Percentiles rank a stretch among this genome's conserved stretches.
phyloP scores from a whole-genome alignment of 2,329 filamentous ascomycete species.

The Rhinocladiella similis region DNA sequence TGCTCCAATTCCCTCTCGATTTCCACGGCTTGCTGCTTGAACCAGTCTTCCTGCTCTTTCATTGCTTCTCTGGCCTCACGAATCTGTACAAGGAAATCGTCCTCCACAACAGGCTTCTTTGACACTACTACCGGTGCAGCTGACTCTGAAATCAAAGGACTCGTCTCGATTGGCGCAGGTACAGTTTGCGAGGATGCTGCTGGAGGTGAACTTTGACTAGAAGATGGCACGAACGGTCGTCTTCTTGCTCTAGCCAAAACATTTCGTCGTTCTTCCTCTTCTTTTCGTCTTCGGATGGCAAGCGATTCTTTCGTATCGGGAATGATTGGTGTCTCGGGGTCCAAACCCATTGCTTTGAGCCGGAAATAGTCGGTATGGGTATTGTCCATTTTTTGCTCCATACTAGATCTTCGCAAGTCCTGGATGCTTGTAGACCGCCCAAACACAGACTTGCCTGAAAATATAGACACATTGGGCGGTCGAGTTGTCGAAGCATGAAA shows the following conservation, averaged over 20 bases:
- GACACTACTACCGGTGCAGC: not conserved
- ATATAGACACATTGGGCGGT: slow-evolving; percentile 14
- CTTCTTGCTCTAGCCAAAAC: slow-evolving; percentile 13
- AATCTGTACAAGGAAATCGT: slow-evolving; percentile 32
- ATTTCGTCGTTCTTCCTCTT: slow-evolving; percentile 24
- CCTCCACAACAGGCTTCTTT: slow-evolving; percentile 17
- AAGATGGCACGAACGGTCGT: slow-evolving; percentile 1
- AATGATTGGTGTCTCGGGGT: slow-evolving; percentile 35
- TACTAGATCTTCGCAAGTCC: slow-evolving; percentile 24
- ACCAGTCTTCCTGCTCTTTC: slow-evolving; percentile 31
- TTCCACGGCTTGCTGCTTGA: slow-evolving; percentile 25
- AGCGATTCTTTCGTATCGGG: slow-evolving; percentile 27
- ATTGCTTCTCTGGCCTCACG: slow-evolving; percentile 31
- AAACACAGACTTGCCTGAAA: slow-evolving; percentile 14
- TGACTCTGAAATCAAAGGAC: not conserved
- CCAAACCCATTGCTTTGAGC: slow-evolving; percentile 50
- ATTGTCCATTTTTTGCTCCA: slow-evolving; percentile 37
- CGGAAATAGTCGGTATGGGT: slow-evolving; percentile 54
- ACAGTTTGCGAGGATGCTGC: not conserved
- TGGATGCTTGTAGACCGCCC: slow-evolving; percentile 23
- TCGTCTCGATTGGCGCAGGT: not conserved
- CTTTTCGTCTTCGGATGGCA: slow-evolving; percentile 15
- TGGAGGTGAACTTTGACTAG: slow-evolving; percentile 3
- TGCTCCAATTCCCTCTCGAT: slow-evolving; percentile 26
- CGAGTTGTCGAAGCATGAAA: slow-evolving; percentile 7